Evolutionary conservation across 192 early-diverging fungal species (phyloP).

Genomic region (Backusella tuberculispora): DNA sequence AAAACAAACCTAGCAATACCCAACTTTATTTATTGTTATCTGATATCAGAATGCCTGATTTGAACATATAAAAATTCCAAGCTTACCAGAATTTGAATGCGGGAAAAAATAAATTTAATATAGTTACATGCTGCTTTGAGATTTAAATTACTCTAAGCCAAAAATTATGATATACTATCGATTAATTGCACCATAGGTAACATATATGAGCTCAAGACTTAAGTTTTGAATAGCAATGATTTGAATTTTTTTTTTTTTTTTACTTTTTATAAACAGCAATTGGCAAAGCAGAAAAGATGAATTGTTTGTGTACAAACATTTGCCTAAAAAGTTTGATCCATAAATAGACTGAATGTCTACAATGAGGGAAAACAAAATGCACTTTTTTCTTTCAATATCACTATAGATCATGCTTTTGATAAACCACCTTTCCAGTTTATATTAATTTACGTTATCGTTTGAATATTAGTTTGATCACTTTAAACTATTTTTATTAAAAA

Average conservation of each 20-base stretch:
- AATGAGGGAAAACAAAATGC: background rate
- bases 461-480: background rate
- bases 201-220: background rate
- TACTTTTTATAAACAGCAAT: background rate
- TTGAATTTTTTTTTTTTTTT: background rate
- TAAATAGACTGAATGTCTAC: slow-evolving; percentile 1
- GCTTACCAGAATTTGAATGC: background rate
- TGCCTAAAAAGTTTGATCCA: background rate
- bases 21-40: slow-evolving; percentile 18
- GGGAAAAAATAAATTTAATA: background rate
- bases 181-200: background rate
- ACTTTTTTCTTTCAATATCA: background rate
- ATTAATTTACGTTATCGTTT: slow-evolving; percentile 11
- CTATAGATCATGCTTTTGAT: slow-evolving; percentile 6
- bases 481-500: slow-evolving; percentile 4
- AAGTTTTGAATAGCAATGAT: background rate
- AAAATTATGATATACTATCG: background rate
- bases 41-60: slow-evolving; percentile 6
- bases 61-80: background rate
- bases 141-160: background rate
- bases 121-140: background rate
- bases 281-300: slow-evolving; percentile 9
- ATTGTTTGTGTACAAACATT: slow-evolving; percentile 14
- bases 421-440: background rate
- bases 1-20: background rate